phyloP scores from a whole-genome alignment of 371 early-diverging fungal species.

The Ordospora colligata region DNA sequence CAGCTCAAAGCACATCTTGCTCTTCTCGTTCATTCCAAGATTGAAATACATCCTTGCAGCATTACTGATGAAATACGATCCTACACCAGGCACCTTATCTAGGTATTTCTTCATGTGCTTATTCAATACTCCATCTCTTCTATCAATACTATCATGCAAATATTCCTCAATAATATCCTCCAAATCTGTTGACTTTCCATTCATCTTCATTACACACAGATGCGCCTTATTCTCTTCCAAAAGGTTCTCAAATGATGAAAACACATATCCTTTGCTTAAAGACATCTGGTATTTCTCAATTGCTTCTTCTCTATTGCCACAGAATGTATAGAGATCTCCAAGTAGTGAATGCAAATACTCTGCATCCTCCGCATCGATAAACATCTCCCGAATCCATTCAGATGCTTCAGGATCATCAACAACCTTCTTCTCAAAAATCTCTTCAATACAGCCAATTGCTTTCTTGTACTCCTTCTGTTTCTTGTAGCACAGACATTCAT shows the following conservation, averaged over 20 bases:
- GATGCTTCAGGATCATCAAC: conserved; percentile 13
- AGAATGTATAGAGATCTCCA: conserved; percentile 41
- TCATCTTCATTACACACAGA: neutral
- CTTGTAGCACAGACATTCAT: conserved; percentile 52
- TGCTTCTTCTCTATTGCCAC: conserved; percentile 35
- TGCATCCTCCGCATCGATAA: conserved; percentile 41
- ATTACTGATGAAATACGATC: conserved; percentile 50
- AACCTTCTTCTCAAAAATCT: conserved; percentile 14
- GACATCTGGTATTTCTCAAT: conserved; percentile 24
- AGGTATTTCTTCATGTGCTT: conserved; percentile 18
- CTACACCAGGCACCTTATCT: conserved; percentile 18
- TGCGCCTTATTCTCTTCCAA: conserved; percentile 17
- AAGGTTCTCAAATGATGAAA: conserved; percentile 22
- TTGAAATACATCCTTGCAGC: conserved; percentile 19
- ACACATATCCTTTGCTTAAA: conserved; percentile 9
- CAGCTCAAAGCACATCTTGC: conserved; percentile 38
- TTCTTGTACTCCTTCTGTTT: conserved; percentile 51
- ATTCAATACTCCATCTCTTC: neutral
- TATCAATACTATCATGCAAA: neutral
- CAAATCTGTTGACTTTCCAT: neutral
- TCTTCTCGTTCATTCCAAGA: conserved; percentile 11
- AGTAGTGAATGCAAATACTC: conserved; percentile 46
- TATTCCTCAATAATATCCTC: neutral
- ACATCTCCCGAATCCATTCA: conserved; percentile 22
- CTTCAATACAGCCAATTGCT: conserved; percentile 31